Base-by-base conservation (phyloP, 2,329 filamentous ascomycete species). In the Fusarium sp. region DNA sequence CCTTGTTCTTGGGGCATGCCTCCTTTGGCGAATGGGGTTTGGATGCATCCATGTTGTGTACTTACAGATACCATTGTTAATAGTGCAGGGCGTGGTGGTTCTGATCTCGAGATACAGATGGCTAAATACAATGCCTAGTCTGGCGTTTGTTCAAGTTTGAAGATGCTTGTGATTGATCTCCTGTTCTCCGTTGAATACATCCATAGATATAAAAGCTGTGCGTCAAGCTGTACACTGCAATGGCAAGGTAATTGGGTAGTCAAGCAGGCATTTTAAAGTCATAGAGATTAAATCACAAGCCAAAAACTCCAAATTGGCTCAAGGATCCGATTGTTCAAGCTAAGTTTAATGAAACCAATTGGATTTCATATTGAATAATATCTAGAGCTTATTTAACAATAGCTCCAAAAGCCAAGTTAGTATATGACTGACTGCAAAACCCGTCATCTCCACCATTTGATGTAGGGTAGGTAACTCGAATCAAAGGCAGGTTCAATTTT, bases 21-120 rank as follows among this genome's bases (percentile, higher is more conserved):
- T 50, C 47, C 60, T 69, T 69, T 69, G 77, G 77, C 77, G 74
- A 75, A 78, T 69, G 74, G 75, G 74, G 63, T 75, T 77, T 76
- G 47, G 64, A 71, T 71, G 62, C 56, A 35, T 71, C 64, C 66
- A 69, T 74, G 71, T 66, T 73, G 56, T 73, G 67, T 78, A 66
- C 63, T 69, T 71, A 58, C 63, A 70, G 66, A 75, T 78, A 66
- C 35, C 65, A 74, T 68, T 71, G 68, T 73, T 69, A 66, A 74
- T 68, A 65, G 62, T 76, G 66, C 63, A 73, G 70, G 69, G 60
- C 65, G 42, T 70, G 57, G 63, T 66, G 42, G 74, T 66, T 70
- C 65, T 64, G 59, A 58, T 65, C 54, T 52, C 25, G 56, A 58
- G 56, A 52, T 56, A 33, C 42, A 66, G 25, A 47, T 78, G 47